Percentiles rank a stretch among this genome's conserved stretches.
Conservation (phyloP, 305 asterid species). For the Rubia balearica region DNA sequence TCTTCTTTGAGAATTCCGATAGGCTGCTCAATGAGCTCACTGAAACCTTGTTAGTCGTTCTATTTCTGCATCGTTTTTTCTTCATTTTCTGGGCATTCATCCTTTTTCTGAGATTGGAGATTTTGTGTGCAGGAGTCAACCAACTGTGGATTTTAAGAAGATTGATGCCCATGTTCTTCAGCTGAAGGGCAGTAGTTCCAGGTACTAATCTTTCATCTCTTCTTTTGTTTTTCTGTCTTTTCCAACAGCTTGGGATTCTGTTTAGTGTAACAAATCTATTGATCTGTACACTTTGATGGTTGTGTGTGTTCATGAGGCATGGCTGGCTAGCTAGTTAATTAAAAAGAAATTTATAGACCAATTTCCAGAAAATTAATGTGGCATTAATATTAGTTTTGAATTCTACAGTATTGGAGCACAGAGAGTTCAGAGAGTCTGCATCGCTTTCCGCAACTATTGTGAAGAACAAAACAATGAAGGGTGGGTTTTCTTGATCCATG, state of each 20-base stretch:
- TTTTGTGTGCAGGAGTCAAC: constrained; percentile 17
- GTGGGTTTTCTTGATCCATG: constrained; percentile 13
- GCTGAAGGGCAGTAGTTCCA: constrained; percentile 36
- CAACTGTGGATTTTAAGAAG: constrained; percentile 26
- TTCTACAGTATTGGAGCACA: constrained; percentile 28
- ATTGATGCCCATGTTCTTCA: constrained; percentile 37
- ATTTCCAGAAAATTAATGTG: neutral
- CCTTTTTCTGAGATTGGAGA: neutral
- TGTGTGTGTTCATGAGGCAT: neutral
- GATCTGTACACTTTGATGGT: neutral
- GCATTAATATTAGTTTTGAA: neutral
- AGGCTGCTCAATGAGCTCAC: constrained; percentile 32
- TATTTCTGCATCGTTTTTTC: neutral
- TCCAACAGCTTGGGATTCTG: neutral
- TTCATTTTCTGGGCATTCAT: neutral
- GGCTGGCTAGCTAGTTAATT: neutral
- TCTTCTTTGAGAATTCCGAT: constrained; percentile 34
- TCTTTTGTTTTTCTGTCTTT: no score
- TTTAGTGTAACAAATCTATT: neutral
- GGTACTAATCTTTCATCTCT: constrained; percentile 11
- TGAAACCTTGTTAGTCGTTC: constrained; percentile 21
- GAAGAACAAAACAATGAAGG: constrained; percentile 31
- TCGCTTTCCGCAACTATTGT: constrained; percentile 27
- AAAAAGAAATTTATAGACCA: neutral
- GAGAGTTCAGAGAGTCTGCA: constrained; percentile 30